Conservation (phyloP, 306 rosid species). For the Rubus parviflorus region DNA sequence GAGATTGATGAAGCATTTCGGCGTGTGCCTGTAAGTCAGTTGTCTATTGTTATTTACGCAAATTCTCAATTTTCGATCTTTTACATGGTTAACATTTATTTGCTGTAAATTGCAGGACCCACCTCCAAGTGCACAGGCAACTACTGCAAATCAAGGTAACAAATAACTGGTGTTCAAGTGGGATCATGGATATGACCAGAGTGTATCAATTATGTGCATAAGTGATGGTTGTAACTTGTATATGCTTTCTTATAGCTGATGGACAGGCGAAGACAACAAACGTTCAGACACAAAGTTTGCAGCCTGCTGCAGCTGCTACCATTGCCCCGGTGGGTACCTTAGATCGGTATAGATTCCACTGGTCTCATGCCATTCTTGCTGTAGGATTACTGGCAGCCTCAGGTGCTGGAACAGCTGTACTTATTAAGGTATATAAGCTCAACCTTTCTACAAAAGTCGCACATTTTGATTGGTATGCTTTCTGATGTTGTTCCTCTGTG, state of each 20-base stretch:
- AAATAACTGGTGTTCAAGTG: conserved; percentile 1
- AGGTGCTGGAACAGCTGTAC: conserved; percentile 76
- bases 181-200: conserved; percentile 18
- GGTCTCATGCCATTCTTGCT: conserved; percentile 79
- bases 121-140: conserved; percentile 57
- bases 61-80: conserved; percentile 8
- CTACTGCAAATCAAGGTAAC: conserved; percentile 69
- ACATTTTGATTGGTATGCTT: conserved; percentile 18
- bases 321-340: conserved; percentile 42
- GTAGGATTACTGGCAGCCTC: conserved; percentile 77
- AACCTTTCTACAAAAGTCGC: conserved; percentile 12
- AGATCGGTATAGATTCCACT: conserved; percentile 59
- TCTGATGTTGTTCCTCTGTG: conserved; percentile 14
- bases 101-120: conserved; percentile 61
- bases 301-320: conserved; percentile 50
- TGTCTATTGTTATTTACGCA: not conserved
- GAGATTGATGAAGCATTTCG: conserved; percentile 98
- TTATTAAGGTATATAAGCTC: conserved; percentile 68
- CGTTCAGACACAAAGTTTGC: conserved; percentile 57
- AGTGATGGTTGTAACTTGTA: conserved; percentile 21
- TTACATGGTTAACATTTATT: conserved; percentile 11
- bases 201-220: conserved; percentile 14
- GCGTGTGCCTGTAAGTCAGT: conserved; percentile 76
- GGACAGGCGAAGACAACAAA: conserved; percentile 50
- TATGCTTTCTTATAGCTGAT: conserved; percentile 43